Base-by-base conservation (phyloP, 169 alveolate species). In the Cystoisospora suis region DNA sequence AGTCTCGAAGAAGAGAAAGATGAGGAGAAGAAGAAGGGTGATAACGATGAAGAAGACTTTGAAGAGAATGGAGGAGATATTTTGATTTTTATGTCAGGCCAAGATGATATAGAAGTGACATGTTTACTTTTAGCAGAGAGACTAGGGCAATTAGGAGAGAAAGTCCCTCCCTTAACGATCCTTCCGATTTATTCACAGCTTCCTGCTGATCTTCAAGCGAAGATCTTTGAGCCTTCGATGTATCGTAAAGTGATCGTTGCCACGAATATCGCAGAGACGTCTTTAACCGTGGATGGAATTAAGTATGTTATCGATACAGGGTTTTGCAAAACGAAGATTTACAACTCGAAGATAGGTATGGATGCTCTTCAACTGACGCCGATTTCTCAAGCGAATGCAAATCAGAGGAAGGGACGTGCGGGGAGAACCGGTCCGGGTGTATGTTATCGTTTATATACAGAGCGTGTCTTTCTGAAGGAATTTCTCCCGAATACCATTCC, bases 371-470 rank as follows among this genome's bases (percentile, higher is more conserved):
- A 98, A 93, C 97, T 99, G 12, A 98, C 99, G 23, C 99, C 99
- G 7, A 98, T 99, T 61, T 98, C 99, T 0, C 99, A 99, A 90
- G 99, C 99, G 15, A 99, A 98, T 94, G 99, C 99, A 7, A 98
- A 98, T 93, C 99, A 99, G 94, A 95, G 99, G 70, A 96, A 99
- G 42, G 99, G 99, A n/a, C 97, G 99, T 92, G 99, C 99, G 0
- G 99, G 99, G 3, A 96, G 99, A 88, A 98, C 99, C 0, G 99
- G 99, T 0, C 99, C 99, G 40, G 99, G 99, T 47, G 94, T 97
- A 46, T 99, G 99, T 92, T 99, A 96, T 94, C 97, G 99, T 72
- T 94, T 99, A 89, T 99, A 99, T 94, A 98, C 99, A 0, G 99
- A 99, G 95, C 95, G 98, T 44, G 98, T 99, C 36, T 98, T 91